Evolutionary conservation across 441 rosid genomes (phyloP).

Genomic region (Populus tomentosa): DNA sequence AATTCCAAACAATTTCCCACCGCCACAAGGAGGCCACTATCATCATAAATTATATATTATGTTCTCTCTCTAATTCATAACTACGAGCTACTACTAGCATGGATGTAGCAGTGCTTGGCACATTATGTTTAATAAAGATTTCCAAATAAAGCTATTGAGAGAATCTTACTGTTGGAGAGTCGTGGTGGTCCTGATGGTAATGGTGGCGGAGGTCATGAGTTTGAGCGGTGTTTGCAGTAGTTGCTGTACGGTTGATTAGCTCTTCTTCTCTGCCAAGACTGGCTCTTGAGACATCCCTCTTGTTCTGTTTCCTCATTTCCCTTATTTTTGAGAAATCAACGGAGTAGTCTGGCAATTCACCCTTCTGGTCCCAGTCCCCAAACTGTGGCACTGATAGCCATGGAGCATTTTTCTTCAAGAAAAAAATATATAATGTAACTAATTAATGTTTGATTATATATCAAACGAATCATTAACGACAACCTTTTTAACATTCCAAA

Average conservation of each 20-base stretch:
- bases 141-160: not conserved
- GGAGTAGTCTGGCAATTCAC: slow-evolving; percentile 79
- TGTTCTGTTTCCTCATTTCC: slow-evolving; percentile 90
- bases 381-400: slow-evolving; percentile 97
- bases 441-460: not conserved
- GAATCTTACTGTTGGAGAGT: slow-evolving; percentile 66
- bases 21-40: slow-evolving; percentile 19
- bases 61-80: slow-evolving; percentile 2
- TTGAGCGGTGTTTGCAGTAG: slow-evolving; percentile 29
- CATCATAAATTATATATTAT: not conserved
- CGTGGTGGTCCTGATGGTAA: slow-evolving; percentile 39
- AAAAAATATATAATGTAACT: not conserved
- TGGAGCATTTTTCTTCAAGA: slow-evolving; percentile 54
- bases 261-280: slow-evolving; percentile 93
- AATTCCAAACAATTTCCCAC: slow-evolving; percentile 17
- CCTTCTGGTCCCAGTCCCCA: slow-evolving; percentile 96
- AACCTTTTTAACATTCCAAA: not conserved
- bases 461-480: not conserved
- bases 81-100: not conserved
- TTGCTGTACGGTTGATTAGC: slow-evolving; percentile 49
- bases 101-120: not conserved
- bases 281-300: slow-evolving; percentile 80
- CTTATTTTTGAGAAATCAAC: slow-evolving; percentile 86
- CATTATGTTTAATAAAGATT: not conserved
- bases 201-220: slow-evolving; percentile 24